phyloP scores from a whole-genome alignment of 179 eudicot genomes.

The Heliamphora pulchella region DNA sequence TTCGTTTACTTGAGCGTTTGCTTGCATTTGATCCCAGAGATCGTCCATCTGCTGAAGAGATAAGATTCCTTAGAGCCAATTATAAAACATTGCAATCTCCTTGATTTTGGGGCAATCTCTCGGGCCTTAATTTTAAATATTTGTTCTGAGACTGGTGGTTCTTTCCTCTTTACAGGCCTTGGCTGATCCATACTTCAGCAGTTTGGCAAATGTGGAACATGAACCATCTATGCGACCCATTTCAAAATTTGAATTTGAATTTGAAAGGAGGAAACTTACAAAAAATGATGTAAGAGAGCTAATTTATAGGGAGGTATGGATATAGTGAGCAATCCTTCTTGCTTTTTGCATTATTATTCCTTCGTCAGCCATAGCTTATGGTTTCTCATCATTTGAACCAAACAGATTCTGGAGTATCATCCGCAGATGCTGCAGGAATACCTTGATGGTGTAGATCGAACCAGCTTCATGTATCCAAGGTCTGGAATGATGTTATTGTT shows the following conservation, averaged over 20 bases:
- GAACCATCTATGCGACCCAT: slow-evolving; percentile 54
- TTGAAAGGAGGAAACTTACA: slow-evolving; percentile 47
- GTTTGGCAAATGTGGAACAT: slow-evolving; percentile 44
- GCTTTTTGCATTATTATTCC: background rate
- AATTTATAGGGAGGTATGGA: slow-evolving; percentile 54
- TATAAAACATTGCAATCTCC: background rate
- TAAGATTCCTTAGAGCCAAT: slow-evolving; percentile 19
- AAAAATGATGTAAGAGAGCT: slow-evolving; percentile 56
- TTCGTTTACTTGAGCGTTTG: slow-evolving; percentile 53
- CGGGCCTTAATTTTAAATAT: background rate
- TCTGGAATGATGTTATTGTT: slow-evolving; percentile 14
- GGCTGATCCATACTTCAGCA: slow-evolving; percentile 56
- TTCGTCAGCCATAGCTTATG: slow-evolving; percentile 17
- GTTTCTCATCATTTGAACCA: slow-evolving; percentile 27
- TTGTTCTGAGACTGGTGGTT: slow-evolving; percentile 9
- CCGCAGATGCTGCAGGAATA: slow-evolving; percentile 78
- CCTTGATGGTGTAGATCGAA: slow-evolving; percentile 56
- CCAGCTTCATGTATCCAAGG: slow-evolving; percentile 84
- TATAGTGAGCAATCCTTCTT: slow-evolving; percentile 8
- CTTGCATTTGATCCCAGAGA: slow-evolving; percentile 65
- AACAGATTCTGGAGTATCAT: slow-evolving; percentile 68
- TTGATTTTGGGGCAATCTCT: background rate
- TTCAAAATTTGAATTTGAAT: slow-evolving; percentile 57
- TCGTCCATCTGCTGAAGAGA: slow-evolving; percentile 58
- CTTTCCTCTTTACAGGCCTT: slow-evolving; percentile 40